Conservation (phyloP, 2,329 filamentous ascomycete species). For the Venturia pyrina region DNA sequence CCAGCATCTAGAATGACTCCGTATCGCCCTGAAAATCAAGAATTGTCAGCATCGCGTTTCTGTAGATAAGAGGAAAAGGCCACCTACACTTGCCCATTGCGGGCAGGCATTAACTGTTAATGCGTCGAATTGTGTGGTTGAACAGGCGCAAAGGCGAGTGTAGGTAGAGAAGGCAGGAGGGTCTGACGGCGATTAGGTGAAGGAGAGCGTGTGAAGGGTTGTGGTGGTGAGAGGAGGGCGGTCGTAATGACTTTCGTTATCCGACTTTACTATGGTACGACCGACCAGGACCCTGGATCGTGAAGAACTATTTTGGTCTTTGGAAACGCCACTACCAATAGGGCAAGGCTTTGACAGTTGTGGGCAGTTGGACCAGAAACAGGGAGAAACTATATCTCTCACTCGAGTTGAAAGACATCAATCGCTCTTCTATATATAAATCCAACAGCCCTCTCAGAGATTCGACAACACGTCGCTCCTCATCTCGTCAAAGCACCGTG, state of each 20-base stretch:
- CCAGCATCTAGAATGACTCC: conserved; percentile 96
- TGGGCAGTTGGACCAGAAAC: neutral
- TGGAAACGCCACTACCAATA: neutral
- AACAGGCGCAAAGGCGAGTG: neutral
- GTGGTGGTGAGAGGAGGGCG: neutral
- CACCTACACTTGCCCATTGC: conserved; percentile 34
- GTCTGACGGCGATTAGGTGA: neutral
- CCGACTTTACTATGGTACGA: neutral
- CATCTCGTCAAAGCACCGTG: neutral
- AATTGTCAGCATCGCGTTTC: neutral
- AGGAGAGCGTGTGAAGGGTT: neutral
- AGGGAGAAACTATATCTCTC: neutral
- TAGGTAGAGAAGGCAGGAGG: neutral
- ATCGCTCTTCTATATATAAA: neutral
- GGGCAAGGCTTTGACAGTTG: neutral
- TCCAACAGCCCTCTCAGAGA: too few species aligned
- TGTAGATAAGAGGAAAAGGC: conserved; percentile 7
- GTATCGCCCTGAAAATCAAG: conserved; percentile 48
- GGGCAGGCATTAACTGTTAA: neutral
- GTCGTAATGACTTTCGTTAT: neutral
- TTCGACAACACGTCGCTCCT: neutral
- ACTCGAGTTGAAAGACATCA: neutral
- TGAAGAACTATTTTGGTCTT: neutral
- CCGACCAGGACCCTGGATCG: neutral
- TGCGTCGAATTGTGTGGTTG: neutral